phyloP scores from a whole-genome alignment of 768 basidiomycete species.

The Lactarius evosmus region DNA sequence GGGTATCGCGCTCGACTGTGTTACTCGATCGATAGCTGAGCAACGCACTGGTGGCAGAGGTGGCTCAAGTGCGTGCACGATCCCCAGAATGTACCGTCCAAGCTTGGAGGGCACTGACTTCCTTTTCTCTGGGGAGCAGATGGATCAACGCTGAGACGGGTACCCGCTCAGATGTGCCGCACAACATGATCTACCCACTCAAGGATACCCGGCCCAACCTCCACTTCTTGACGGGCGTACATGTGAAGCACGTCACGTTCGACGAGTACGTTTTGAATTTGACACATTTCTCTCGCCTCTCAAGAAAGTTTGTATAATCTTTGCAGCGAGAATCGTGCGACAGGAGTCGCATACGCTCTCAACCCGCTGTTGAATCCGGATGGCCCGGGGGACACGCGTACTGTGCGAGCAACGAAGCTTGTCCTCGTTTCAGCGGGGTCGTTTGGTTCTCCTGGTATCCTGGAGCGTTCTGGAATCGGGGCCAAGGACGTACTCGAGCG shows the following conservation, averaged over 20 bases:
- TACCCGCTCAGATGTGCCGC: slow-evolving; percentile 53
- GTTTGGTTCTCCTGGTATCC: slow-evolving; percentile 46
- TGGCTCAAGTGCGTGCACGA: slow-evolving; percentile 49
- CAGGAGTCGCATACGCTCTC: slow-evolving; percentile 39
- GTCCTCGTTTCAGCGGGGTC: slow-evolving; percentile 42
- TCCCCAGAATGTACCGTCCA: background rate
- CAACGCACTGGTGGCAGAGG: slow-evolving; percentile 38
- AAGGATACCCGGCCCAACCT: slow-evolving; percentile 36
- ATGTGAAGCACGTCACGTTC: slow-evolving; percentile 38
- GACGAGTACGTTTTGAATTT: slow-evolving; percentile 32
- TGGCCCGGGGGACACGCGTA: slow-evolving; percentile 7
- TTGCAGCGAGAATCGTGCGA: slow-evolving; percentile 37
- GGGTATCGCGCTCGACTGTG: background rate
- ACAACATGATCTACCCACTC: slow-evolving; percentile 37
- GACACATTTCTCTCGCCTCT: background rate
- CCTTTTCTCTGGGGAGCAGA: slow-evolving; percentile 35
- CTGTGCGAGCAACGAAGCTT: slow-evolving; percentile 35
- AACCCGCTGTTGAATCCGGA: slow-evolving; percentile 32
- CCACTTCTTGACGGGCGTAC: slow-evolving; percentile 34
- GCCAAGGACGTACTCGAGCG: slow-evolving; percentile 32
- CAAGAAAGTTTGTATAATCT: background rate
- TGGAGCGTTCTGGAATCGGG: slow-evolving; percentile 53
- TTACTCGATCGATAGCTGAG: background rate
- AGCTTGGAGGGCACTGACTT: background rate
- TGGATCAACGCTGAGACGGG: slow-evolving; percentile 53